Evolutionary conservation across 192 early-diverging fungal genomes (phyloP).

Genomic region (Podila minutissima): DNA sequence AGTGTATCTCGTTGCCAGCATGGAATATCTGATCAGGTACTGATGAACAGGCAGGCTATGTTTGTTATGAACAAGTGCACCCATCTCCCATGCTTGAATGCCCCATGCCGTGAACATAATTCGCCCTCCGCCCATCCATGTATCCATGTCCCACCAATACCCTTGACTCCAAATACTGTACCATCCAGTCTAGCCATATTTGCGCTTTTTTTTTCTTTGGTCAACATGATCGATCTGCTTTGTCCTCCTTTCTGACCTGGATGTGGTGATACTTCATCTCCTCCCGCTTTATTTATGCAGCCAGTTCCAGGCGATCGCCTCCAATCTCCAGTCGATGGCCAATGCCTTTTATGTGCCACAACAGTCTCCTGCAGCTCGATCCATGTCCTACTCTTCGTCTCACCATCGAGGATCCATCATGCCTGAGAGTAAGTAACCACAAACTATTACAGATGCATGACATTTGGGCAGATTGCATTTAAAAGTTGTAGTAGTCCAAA

Average conservation of each 20-base stretch:
- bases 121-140: too few species aligned
- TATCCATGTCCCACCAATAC: too few species aligned
- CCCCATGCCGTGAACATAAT: too few species aligned
- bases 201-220: background rate
- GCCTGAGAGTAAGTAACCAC: constrained; percentile 39
- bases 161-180: too few species aligned
- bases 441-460: background rate
- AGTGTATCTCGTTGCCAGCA: constrained; percentile 70
- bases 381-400: constrained; percentile 43
- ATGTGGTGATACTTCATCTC: background rate
- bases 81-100: too few species aligned
- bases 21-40: constrained; percentile 74
- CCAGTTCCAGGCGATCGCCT: constrained; percentile 64
- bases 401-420: constrained; percentile 47
- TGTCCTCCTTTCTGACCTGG: constrained; percentile 1
- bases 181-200: too few species aligned
- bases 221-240: background rate
- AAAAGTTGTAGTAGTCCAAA: too few species aligned
- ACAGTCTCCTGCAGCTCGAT: constrained; percentile 39
- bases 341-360: constrained; percentile 27
- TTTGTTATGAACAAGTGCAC: background rate
- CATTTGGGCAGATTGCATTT: background rate
- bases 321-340: constrained; percentile 56
- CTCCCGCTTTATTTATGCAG: constrained; percentile 37
- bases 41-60: background rate